Conservation (phyloP, 2,329 filamentous ascomycete species). For the Aspergillus sp. region DNA sequence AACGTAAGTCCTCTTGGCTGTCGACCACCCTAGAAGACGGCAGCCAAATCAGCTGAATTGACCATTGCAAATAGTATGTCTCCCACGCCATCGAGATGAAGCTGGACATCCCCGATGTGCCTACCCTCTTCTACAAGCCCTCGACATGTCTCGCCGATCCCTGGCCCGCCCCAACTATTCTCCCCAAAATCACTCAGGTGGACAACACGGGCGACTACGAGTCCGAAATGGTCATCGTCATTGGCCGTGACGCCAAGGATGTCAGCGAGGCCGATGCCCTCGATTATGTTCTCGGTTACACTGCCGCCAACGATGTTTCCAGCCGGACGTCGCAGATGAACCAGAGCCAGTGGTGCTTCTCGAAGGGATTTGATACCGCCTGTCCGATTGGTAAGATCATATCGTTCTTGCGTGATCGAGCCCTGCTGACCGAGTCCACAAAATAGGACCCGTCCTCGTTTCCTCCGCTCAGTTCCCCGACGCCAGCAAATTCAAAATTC, state of each 20-base stretch:
- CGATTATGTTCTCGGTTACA: slow-evolving; percentile 63
- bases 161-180: slow-evolving; percentile 48
- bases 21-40: not conserved
- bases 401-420: not conserved
- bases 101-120: slow-evolving; percentile 52
- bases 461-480: slow-evolving; percentile 35
- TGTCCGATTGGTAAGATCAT: slow-evolving; percentile 48
- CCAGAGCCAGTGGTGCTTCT: slow-evolving; percentile 57
- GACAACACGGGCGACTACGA: slow-evolving; percentile 59
- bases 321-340: slow-evolving; percentile 56
- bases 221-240: slow-evolving; percentile 57
- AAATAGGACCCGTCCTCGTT: slow-evolving; percentile 49
- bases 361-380: slow-evolving; percentile 58
- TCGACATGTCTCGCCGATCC: slow-evolving; percentile 54
- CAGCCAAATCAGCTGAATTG: not conserved
- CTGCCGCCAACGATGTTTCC: slow-evolving; percentile 62
- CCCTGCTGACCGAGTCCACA: not conserved
- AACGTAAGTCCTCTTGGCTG: slow-evolving; percentile 40
- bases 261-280: slow-evolving; percentile 56
- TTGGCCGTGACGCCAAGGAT: slow-evolving; percentile 53
- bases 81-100: slow-evolving; percentile 53
- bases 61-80: slow-evolving; percentile 39
- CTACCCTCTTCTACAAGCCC: slow-evolving; percentile 60
- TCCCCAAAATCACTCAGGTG: slow-evolving; percentile 53
- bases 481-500: slow-evolving; percentile 31